Evolutionary conservation across 2,329 filamentous ascomycete species (phyloP).

Genomic region (Pseudocercospora musae): DNA sequence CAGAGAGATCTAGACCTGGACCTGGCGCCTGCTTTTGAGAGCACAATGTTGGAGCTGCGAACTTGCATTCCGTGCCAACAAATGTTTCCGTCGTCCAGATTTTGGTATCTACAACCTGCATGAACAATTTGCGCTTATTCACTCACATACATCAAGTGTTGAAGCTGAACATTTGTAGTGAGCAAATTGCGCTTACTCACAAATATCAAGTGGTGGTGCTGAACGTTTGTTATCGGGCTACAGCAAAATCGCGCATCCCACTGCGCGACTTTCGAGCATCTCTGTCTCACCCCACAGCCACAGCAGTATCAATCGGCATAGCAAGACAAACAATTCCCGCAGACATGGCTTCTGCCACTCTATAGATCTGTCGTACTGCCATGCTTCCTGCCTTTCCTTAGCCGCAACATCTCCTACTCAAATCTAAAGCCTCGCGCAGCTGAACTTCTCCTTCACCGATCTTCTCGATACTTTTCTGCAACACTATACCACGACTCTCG

Average conservation of each 20-base stretch:
- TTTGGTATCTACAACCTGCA: no score
- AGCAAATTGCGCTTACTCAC: no score
- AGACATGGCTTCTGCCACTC: not conserved
- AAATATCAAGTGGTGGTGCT: no score
- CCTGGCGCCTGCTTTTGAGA: not conserved
- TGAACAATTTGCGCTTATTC: no score
- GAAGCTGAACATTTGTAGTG: no score
- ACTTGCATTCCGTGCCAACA: not conserved
- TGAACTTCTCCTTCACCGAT: not conserved
- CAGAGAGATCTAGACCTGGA: not conserved
- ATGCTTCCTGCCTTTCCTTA: not conserved
- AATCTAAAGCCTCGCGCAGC: not conserved
- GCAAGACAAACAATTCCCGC: not conserved
- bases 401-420: not conserved
- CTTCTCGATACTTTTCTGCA: not conserved
- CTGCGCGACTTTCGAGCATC: not conserved
- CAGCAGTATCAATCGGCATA: not conserved
- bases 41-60: no score
- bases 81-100: not conserved
- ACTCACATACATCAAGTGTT: no score
- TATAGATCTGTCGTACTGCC: no score
- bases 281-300: not conserved
- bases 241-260: not conserved
- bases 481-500: not conserved
- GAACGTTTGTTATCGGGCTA: not conserved